These are phyloP conservation scores for Thinopyrum elongatum DNA, from an alignment of 176 grass and related monocot genomes.

Conservation along the genomic window DNA sequence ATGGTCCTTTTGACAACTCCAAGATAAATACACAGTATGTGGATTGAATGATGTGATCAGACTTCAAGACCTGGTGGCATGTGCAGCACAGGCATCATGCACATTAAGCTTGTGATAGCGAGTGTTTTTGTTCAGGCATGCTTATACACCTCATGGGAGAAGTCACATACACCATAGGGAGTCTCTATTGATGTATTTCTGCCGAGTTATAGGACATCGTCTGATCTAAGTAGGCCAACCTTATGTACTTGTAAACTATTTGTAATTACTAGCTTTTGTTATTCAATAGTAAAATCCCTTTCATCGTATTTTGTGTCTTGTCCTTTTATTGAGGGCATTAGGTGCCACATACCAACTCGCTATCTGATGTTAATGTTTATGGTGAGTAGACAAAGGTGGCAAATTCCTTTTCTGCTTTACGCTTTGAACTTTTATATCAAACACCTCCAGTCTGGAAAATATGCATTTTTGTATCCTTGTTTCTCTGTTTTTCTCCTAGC, in stretches of 20 bases:
- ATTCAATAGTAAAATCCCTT: conserved; percentile 23
- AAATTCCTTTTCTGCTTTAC: background rate
- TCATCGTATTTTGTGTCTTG: conserved; percentile 25
- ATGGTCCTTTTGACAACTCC: background rate
- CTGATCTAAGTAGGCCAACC: background rate
- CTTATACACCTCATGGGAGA: background rate
- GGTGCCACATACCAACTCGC: conserved; percentile 12
- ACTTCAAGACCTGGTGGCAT: conserved; percentile 8
- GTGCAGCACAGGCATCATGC: background rate
- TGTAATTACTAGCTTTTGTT: conserved; percentile 25
- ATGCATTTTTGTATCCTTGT: background rate
- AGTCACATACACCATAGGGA: background rate
- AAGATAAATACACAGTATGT: background rate
- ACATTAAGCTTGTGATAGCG: conserved; percentile 4
- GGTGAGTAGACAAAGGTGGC: background rate
- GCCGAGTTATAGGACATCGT: background rate
- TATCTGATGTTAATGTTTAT: conserved; percentile 19
- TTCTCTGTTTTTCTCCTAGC: background rate
- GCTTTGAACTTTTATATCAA: background rate
- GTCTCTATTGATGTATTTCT: conserved; percentile 12
- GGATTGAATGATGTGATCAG: background rate
- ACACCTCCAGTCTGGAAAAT: conserved; percentile 2
- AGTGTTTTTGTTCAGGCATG: background rate
- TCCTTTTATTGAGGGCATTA: conserved; percentile 21
- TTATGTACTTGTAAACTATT: conserved; percentile 22